Evolutionary conservation across 2,329 filamentous ascomycete genomes (phyloP), one percentile per base, ranked within the genome.

Genomic region (Pyrenochaeta sp.): DNA sequence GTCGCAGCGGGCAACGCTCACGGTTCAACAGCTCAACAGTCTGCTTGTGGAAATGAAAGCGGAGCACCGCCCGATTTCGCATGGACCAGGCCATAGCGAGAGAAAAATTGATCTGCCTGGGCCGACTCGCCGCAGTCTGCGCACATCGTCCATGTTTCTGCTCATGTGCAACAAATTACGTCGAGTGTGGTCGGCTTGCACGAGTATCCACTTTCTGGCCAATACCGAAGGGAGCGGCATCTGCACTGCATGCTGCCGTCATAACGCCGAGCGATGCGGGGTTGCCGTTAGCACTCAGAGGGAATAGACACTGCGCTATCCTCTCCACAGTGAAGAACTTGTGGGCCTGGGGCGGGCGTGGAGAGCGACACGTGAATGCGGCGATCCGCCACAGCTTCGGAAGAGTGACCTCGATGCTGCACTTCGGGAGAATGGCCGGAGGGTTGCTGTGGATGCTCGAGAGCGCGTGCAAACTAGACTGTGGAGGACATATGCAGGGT

Each of bases 21-120:
- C 45, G 47, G 46, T 51, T 54, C 56, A 60, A 58, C 56, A 60
- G 45, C 53, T 61, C 58, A 61, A 61, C 58, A 61, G 47, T 44
- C 43, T 47, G 44, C 35, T 42, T 43, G 51, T 48, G 51, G 52
- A 52, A 50, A 60, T 58, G 48, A 57, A 48, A 44, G 48, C 55
- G 52, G 58, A 56, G 50, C 50, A 50, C 37, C 23, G 35, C 23
- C 56, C 56, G 45, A 42, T 41, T 23, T 29, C 35, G 39, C 45
- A 44, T 35, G 34, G 42, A 23, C 17, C 30, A 36, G 28, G 23
- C n/a, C n/a, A n/a, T n/a, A n/a, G n/a, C n/a, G n/a, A n/a, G n/a
- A n/a, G n/a, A n/a, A n/a, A n/a, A n/a, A n/a, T n/a, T n/a, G n/a
- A n/a, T n/a, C n/a, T n/a, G n/a, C n/a, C n/a, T n/a, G n/a, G n/a